Base-by-base conservation (phyloP, 257 asterid genomes). In the Penstemon eatonii region DNA sequence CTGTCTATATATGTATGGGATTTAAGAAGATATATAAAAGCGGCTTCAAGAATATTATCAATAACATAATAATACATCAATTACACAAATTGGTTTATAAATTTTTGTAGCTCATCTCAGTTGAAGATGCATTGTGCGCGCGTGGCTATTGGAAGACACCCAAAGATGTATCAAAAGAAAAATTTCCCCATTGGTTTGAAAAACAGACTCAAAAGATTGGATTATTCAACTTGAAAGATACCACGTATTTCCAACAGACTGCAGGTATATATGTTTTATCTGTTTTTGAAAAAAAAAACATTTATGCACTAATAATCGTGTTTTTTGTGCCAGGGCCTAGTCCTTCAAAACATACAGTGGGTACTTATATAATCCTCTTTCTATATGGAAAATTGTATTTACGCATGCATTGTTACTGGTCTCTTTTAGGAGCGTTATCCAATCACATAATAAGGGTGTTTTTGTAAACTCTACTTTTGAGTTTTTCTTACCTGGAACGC, bases 121-220 rank as follows among this genome's bases (percentile, higher is more conserved):
- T 81, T 67, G 76, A 81, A 68, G 90, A 84, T 74, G 83, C 83
- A 33, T 47, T 87, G n/a, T 93, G 99, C 42, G 89, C 80, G 52
- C 97, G 96, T 50, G 99, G 99, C 76, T 93, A 89, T 75, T 93
- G 97, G 99, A 85, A 83, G 45, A 73, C 65, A 18, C 94, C 96
- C 4, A 68, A 80, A 65, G 89, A 76, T 71, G 56, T 78, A 53
- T 71, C 87, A 8, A 89, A 87, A 79, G 88, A 74, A 63, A 73
- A 78, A 39, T 45, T 71, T 19, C 58, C 75, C 11, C 75, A 78
- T 40, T 90, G 96, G 96, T 88, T 93, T 79, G 68, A 65, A 69
- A 56, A 77, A 71, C 84, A 82, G 76, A 81, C 81, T 44, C 81
- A 84, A 69, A 77, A 59, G 68, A 73, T 72, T 78, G 89, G 95